A percentile compares a stretch with the other conserved stretches of the same genome.
Conservation (phyloP, 2,329 filamentous ascomycete genomes). For the Colletotrichum orchidophilum region DNA sequence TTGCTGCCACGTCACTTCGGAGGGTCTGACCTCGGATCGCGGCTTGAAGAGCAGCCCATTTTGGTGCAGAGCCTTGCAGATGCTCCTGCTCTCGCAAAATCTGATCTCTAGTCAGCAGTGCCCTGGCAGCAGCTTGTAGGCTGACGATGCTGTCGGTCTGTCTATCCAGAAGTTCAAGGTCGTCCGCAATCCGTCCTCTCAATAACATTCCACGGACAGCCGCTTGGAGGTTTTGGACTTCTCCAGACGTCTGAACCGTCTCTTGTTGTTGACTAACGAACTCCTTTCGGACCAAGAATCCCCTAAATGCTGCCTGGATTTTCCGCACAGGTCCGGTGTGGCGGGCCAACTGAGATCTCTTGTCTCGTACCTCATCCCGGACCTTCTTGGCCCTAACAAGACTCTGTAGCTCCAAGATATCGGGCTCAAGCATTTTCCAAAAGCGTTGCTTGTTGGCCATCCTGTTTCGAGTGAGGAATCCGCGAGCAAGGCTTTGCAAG, state of each 20-base stretch:
- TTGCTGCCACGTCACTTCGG: constrained; percentile 53
- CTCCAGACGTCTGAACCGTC: constrained; percentile 59
- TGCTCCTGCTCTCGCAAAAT: constrained; percentile 60
- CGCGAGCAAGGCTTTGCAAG: constrained; percentile 82
- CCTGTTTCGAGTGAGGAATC: constrained; percentile 74
- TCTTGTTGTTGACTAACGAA: constrained; percentile 65
- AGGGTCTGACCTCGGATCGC: constrained; percentile 57
- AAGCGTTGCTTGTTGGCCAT: constrained; percentile 70
- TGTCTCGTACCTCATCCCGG: constrained; percentile 65
- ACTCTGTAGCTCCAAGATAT: constrained; percentile 84
- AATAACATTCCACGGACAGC: constrained; percentile 73
- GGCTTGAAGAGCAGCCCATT: constrained; percentile 62
- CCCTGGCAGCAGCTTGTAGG: constrained; percentile 75
- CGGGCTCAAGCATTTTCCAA: constrained; percentile 75
- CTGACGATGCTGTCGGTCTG: constrained; percentile 60
- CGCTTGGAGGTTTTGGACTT: constrained; percentile 70
- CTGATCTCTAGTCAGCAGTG: constrained; percentile 66
- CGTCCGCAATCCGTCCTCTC: constrained; percentile 64
- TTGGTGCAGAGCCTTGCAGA: constrained; percentile 58
- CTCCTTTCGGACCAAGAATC: constrained; percentile 70
- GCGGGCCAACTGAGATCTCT: constrained; percentile 67
- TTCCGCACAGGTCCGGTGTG: constrained; percentile 71
- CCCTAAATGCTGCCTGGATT: constrained; percentile 73
- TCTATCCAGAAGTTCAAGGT: constrained; percentile 61
- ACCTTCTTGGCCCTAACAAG: constrained; percentile 76